Percentiles rank a stretch among this genome's conserved stretches.
Evolutionary conservation across 768 basidiomycete species (phyloP).

Genomic region (Suillus americanus): DNA sequence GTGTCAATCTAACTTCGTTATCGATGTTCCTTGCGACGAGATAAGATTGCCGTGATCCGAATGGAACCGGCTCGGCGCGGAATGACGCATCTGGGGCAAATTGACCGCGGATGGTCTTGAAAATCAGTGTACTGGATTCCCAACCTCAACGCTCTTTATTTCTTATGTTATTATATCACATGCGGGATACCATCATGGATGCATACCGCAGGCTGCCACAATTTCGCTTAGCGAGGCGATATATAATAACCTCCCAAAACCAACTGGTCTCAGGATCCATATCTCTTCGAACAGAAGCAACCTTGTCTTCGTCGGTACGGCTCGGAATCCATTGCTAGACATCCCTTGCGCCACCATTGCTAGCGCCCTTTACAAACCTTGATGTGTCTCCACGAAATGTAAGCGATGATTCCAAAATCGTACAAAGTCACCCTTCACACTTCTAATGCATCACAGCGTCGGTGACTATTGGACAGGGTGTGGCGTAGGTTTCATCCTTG

Average conservation of each 20-base stretch:
- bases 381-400: slow-evolving; percentile 40
- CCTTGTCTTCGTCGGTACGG: neutral
- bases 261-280: neutral
- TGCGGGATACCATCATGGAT: neutral
- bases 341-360: neutral
- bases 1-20: slow-evolving; percentile 1
- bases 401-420: slow-evolving; percentile 6
- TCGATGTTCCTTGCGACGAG: slow-evolving; percentile 12
- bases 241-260: slow-evolving; percentile 4
- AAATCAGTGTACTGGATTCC: slow-evolving; percentile 1
- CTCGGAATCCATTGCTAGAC: neutral
- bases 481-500: slow-evolving; percentile 25
- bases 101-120: slow-evolving; percentile 4
- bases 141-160: neutral
- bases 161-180: slow-evolving; percentile 2
- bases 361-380: neutral
- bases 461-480: slow-evolving; percentile 39
- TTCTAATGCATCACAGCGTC: slow-evolving; percentile 20
- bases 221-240: slow-evolving; percentile 13
- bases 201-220: slow-evolving; percentile 13
- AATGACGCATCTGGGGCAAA: slow-evolving; percentile 34
- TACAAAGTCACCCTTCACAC: slow-evolving; percentile 6
- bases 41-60: slow-evolving; percentile 34
- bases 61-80: slow-evolving; percentile 9
- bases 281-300: neutral